A percentile compares a stretch with the other conserved stretches of the same genome.
Evolutionary conservation across 257 asterid genomes (phyloP).

Genomic region (Craterostigma plantagineum): DNA sequence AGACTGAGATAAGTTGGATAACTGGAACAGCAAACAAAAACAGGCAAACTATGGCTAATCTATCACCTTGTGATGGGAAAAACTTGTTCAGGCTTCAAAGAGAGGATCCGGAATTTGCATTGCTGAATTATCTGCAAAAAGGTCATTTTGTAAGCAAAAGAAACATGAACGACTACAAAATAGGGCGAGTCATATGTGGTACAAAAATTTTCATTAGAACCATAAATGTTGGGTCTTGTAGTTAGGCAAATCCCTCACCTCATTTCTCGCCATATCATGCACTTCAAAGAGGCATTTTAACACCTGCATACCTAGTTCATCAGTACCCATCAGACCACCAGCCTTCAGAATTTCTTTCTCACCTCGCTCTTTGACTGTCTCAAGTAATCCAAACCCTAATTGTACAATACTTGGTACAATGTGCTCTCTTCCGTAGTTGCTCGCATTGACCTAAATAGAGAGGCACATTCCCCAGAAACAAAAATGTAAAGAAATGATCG

Average conservation of each 20-base stretch:
- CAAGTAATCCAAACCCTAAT: slow-evolving; percentile 66
- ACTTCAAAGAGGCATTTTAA: slow-evolving; percentile 73
- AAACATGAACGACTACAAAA: too few relatives aligned
- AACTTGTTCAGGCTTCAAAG: slow-evolving; percentile 58
- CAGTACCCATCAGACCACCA: slow-evolving; percentile 49
- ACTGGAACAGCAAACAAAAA: slow-evolving; percentile 8
- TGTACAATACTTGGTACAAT: slow-evolving; percentile 70
- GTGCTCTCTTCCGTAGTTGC: slow-evolving; percentile 71
- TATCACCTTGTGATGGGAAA: slow-evolving; percentile 40
- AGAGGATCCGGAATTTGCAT: slow-evolving; percentile 61
- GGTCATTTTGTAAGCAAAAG: not conserved
- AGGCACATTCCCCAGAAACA: slow-evolving; percentile 3
- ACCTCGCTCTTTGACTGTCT: slow-evolving; percentile 48
- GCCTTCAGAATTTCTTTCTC: slow-evolving; percentile 27
- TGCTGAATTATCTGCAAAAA: slow-evolving; percentile 62
- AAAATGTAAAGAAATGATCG: slow-evolving; percentile 1
- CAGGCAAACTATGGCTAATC: slow-evolving; percentile 6
- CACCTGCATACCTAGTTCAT: slow-evolving; percentile 52
- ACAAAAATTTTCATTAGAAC: slow-evolving; percentile 3
- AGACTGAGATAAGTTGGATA: slow-evolving; percentile 8
- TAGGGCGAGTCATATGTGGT: too few relatives aligned
- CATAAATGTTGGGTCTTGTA: slow-evolving; percentile 5
- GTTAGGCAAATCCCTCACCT: slow-evolving; percentile 25
- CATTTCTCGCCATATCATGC: slow-evolving; percentile 77
- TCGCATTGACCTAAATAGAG: slow-evolving; percentile 44